Evolutionary conservation across 75 land plant genomes (phyloP).

Genomic region (Adiantum capillusveneris): DNA sequence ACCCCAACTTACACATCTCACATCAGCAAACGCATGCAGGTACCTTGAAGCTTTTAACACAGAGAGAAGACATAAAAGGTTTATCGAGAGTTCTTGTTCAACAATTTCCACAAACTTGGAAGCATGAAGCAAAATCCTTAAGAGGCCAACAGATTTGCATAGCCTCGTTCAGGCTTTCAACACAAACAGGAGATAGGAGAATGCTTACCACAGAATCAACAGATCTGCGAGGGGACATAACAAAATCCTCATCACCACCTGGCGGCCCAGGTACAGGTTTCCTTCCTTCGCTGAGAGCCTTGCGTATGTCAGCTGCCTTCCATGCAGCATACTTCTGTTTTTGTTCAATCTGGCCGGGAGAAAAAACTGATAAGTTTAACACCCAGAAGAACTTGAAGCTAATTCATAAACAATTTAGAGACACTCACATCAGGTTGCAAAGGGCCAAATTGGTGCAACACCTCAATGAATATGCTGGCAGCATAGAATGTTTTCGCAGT

Average conservation of each 20-base stretch:
- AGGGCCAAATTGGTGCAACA: slow-evolving; percentile 86
- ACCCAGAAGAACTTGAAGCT: background rate
- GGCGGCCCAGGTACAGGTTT: slow-evolving; percentile 94
- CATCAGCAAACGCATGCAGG: too few relatives aligned
- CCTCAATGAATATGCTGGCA: slow-evolving; percentile 92
- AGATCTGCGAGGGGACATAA: slow-evolving; percentile 1
- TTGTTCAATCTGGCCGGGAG: slow-evolving; percentile 62
- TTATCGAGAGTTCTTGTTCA: too few relatives aligned
- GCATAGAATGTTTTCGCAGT: slow-evolving; percentile 99
- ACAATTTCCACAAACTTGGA: too few relatives aligned
- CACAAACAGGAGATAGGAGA: too few relatives aligned
- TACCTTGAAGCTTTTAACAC: too few relatives aligned
- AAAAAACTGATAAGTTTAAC: too few relatives aligned
- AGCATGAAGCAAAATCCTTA: too few relatives aligned
- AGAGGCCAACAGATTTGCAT: too few relatives aligned
- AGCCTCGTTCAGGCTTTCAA: too few relatives aligned
- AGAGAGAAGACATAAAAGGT: too few relatives aligned
- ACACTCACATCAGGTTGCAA: slow-evolving; percentile 81
- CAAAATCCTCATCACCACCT: slow-evolving; percentile 54
- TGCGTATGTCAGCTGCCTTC: slow-evolving; percentile 97
- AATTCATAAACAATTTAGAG: background rate
- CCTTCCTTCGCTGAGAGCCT: slow-evolving; percentile 90
- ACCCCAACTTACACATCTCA: too few relatives aligned
- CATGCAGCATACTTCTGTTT: slow-evolving; percentile 93
- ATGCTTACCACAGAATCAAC: background rate